phyloP scores from a whole-genome alignment of 345 rosid genomes.

The Diplotaxis tenuifolia region DNA sequence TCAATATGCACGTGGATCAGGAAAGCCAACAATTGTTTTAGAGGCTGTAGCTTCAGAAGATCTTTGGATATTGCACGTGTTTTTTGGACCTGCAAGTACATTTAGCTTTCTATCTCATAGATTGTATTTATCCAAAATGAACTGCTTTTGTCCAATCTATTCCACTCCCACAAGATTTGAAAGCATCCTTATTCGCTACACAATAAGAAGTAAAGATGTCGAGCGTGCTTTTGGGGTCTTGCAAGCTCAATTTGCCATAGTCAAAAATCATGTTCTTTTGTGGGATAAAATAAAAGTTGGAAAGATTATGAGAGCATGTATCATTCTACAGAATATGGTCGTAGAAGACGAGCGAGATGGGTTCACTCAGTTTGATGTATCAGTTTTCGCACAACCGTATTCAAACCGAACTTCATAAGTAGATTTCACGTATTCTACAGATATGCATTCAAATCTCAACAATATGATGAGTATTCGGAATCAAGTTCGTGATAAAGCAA shows the following conservation, averaged over 20 bases:
- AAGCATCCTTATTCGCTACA: neutral
- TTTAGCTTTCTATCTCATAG: neutral
- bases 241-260: neutral
- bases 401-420: too few relatives aligned
- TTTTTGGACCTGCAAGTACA: neutral
- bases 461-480: too few relatives aligned
- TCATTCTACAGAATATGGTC: too few relatives aligned
- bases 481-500: too few relatives aligned
- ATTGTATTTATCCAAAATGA: neutral
- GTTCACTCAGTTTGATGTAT: too few relatives aligned
- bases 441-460: too few relatives aligned
- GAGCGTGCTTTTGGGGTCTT: neutral
- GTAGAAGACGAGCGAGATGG: too few relatives aligned
- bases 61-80: neutral
- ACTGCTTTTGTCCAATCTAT: neutral
- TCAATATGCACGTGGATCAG: neutral
- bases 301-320: too few relatives aligned
- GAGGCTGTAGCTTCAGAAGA: neutral
- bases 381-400: too few relatives aligned
- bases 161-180: neutral
- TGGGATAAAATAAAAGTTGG: too few relatives aligned
- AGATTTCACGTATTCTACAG: too few relatives aligned
- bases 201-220: neutral
- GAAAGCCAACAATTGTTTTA: neutral
- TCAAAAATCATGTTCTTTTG: too few relatives aligned